These are phyloP conservation scores for Brachypodium distachyon DNA, from an alignment of 202 grass and related monocot genomes.

Conservation along the genomic window DNA sequence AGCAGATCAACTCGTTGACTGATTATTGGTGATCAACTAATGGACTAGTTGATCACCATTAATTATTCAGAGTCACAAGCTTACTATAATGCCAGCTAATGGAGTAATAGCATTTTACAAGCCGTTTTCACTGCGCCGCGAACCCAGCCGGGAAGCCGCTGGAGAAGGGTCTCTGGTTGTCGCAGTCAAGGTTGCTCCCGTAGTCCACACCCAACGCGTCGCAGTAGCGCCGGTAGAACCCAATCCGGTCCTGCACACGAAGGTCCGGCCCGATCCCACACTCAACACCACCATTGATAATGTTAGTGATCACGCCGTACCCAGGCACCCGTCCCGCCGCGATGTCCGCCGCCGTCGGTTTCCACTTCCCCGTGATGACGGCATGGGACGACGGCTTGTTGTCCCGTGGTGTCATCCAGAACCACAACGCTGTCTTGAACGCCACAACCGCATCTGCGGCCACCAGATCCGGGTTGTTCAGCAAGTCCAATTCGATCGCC, in stretches of 20 bases:
- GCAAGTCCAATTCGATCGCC: constrained; percentile 22
- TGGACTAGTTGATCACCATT: background rate
- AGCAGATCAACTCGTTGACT: no score
- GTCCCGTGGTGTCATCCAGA: constrained; percentile 49
- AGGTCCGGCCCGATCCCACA: constrained; percentile 14
- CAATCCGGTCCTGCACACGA: background rate
- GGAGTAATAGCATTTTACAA: no score
- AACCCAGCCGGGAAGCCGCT: background rate
- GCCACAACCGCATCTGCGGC: constrained; percentile 22
- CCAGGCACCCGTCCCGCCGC: constrained; percentile 18
- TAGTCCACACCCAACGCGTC: constrained; percentile 10
- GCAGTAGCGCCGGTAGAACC: constrained; percentile 47
- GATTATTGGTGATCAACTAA: no score
- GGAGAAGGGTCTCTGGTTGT: constrained; percentile 28
- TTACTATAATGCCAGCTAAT: no score
- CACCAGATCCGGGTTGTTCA: constrained; percentile 35
- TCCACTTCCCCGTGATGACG: constrained; percentile 35
- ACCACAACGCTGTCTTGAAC: constrained; percentile 56
- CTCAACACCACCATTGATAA: constrained; percentile 47
- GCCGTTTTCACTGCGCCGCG: background rate
- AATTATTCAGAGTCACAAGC: background rate
- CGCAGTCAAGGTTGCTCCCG: constrained; percentile 38
- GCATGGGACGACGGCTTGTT: constrained; percentile 48
- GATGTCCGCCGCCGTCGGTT: background rate
- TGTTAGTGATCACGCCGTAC: constrained; percentile 46